Evolutionary conservation across 2,329 filamentous ascomycete genomes (phyloP).

Genomic region (Alternaria sp.): DNA sequence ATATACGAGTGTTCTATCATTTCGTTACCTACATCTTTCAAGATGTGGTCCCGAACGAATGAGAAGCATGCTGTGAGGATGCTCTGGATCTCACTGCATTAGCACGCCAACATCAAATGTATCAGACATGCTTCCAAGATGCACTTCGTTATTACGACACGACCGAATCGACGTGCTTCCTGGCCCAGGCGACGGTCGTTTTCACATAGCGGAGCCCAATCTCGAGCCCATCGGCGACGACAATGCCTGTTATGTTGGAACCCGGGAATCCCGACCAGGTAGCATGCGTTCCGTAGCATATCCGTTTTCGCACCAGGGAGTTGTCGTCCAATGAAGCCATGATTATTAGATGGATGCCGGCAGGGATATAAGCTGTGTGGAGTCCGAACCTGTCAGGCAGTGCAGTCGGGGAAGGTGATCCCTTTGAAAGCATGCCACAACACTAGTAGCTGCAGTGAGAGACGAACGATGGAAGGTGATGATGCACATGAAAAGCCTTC

Average conservation of each 20-base stretch:
- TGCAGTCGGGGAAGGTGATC: neutral
- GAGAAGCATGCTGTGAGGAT: neutral
- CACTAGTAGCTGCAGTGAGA: neutral
- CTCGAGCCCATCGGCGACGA: neutral
- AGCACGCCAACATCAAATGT: neutral
- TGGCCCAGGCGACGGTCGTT: neutral
- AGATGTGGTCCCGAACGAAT: neutral
- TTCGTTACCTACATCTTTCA: neutral
- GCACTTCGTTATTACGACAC: neutral
- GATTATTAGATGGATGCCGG: constrained; percentile 8
- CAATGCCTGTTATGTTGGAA: neutral
- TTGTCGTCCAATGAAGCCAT: neutral
- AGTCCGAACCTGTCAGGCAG: neutral
- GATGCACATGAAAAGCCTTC: constrained; percentile 2
- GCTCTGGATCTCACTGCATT: neutral
- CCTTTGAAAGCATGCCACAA: neutral
- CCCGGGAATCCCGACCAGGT: neutral
- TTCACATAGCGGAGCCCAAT: neutral
- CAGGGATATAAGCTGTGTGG: constrained; percentile 13
- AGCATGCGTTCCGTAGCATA: neutral
- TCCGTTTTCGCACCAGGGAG: neutral
- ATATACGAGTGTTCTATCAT: neutral
- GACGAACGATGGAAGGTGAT: neutral
- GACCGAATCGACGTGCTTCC: neutral
- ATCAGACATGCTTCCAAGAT: neutral